A percentile compares a stretch with the other conserved stretches of the same genome.
Evolutionary conservation across 371 early-diverging fungal genomes (phyloP).

Genomic region (Syncephalastrum contaminatum): DNA sequence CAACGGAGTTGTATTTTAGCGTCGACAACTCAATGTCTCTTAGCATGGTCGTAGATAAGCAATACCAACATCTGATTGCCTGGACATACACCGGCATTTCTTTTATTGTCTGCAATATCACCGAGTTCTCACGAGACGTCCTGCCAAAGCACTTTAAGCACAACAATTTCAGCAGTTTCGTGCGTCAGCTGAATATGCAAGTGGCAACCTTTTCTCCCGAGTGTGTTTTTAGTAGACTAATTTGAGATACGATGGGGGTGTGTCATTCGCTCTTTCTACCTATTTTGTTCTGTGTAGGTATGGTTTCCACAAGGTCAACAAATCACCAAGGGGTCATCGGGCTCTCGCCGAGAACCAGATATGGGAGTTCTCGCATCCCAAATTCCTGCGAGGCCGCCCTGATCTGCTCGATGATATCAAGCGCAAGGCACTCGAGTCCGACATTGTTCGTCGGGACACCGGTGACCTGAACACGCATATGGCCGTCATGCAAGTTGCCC

Average conservation of each 20-base stretch:
- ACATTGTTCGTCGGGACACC: conserved; percentile 65
- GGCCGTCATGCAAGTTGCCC: conserved; percentile 71
- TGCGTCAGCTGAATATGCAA: conserved; percentile 84
- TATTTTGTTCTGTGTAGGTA: conserved; percentile 39
- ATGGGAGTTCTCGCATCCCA: conserved; percentile 92
- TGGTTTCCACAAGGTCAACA: conserved; percentile 88
- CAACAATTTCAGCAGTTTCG: conserved; percentile 84
- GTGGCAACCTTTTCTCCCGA: conserved; percentile 19
- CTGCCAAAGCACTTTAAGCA: conserved; percentile 84
- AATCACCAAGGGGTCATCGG: conserved; percentile 82
- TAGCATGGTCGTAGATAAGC: conserved; percentile 76
- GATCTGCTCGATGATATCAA: conserved; percentile 85
- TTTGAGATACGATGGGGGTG: neutral
- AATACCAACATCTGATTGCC: conserved; percentile 74
- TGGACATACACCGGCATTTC: conserved; percentile 83
- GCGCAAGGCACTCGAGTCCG: conserved; percentile 81
- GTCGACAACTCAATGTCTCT: conserved; percentile 1
- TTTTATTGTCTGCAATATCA: conserved; percentile 86
- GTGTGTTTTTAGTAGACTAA: conserved; percentile 4
- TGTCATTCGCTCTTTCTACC: too few species aligned
- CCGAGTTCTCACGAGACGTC: conserved; percentile 76
- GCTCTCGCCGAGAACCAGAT: conserved; percentile 81
- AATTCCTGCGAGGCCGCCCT: conserved; percentile 76
- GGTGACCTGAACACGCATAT: conserved; percentile 73
- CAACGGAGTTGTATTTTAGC: neutral